Evolutionary conservation across 192 early-diverging fungal species (phyloP), one percentile per base, ranked within the genome.

Genomic region (Rhizophagus prolifer): DNA sequence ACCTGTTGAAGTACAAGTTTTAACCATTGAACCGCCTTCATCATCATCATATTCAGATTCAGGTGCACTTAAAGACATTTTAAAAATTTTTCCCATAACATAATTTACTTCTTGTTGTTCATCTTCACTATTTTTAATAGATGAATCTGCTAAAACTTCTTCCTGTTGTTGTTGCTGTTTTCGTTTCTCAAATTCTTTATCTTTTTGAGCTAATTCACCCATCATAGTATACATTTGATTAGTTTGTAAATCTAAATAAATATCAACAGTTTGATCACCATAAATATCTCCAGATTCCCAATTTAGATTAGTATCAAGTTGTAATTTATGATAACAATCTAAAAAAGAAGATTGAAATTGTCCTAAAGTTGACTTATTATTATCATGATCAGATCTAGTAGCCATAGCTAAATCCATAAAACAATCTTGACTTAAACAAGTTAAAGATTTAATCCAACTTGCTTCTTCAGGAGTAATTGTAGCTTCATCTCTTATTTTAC

Each of bases 381-480:
- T 6, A 26, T 50, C 26, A 9, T 68, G 41, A 44, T 63, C 74
- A 16, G 74, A 62, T 21, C n/a, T 41, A 38, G 75, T n/a, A 14
- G 60, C 41, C 21, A 67, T n/a, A 5, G 66, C 74, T 44, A 68
- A 76, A 76, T 76, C 75, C 75, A 76, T 68, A 60, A 76, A 76
- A 76, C 75, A 68, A 58, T 66, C 65, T 23, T 63, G 75, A 76
- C 75, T 76, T 68, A 68, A 28, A 68, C 65, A 46, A 14, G 76
- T 66, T 0, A 81, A 79, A 3, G 80, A 82, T 60, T 81, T 79
- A 5, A 86, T 74, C 85, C 85, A 86, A 3, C 76, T 65, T 79
- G 84, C 83, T 68, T 86, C 85, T 12, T 80, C 79, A 21, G 72
- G 31, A 23, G 79, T 72, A 13, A 85, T 58, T 1, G 36, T 63